A percentile compares a stretch with the other conserved stretches of the same genome.
Evolutionary conservation across 2,329 filamentous ascomycete genomes (phyloP).

Genomic region (Aureobasidium namibiae): DNA sequence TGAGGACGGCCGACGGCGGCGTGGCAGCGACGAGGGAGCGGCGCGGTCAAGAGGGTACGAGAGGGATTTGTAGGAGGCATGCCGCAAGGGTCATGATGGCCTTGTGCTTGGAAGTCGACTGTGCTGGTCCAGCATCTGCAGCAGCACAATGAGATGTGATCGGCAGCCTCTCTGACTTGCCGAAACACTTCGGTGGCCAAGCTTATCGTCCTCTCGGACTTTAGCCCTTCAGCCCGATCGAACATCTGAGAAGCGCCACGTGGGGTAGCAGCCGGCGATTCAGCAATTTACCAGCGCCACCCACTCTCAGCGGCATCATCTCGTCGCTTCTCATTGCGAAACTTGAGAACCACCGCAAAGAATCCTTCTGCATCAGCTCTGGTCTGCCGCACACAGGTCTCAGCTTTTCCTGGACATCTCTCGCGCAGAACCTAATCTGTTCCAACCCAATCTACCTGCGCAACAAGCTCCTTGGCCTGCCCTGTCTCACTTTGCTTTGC

Average conservation of each 20-base stretch:
- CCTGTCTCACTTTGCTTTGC: not conserved
- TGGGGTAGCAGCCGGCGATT: not conserved
- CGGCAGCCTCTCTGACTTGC: not conserved
- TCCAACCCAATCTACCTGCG: not conserved
- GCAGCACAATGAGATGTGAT: not conserved
- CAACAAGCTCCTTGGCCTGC: not conserved
- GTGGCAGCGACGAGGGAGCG: constrained; percentile 1
- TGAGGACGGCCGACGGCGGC: not conserved
- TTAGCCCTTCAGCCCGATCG: not conserved
- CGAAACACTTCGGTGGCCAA: not conserved
- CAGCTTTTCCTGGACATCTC: not conserved
- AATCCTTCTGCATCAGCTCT: not conserved
- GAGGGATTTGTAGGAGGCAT: not conserved
- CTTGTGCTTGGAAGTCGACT: not conserved
- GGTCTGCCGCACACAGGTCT: not conserved
- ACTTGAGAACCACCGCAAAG: not conserved
- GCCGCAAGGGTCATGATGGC: constrained; percentile 3
- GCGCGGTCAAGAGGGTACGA: constrained; percentile 3
- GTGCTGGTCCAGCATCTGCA: not conserved
- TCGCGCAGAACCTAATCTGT: not conserved
- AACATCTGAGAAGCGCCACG: not conserved
- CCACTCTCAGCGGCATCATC: not conserved
- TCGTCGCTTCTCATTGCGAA: not conserved
- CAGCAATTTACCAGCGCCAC: not conserved
- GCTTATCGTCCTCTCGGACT: not conserved